Evolutionary conservation across 2,329 filamentous ascomycete genomes (phyloP), one percentile per base, ranked within the genome.

Genomic region (Geosmithia flava): DNA sequence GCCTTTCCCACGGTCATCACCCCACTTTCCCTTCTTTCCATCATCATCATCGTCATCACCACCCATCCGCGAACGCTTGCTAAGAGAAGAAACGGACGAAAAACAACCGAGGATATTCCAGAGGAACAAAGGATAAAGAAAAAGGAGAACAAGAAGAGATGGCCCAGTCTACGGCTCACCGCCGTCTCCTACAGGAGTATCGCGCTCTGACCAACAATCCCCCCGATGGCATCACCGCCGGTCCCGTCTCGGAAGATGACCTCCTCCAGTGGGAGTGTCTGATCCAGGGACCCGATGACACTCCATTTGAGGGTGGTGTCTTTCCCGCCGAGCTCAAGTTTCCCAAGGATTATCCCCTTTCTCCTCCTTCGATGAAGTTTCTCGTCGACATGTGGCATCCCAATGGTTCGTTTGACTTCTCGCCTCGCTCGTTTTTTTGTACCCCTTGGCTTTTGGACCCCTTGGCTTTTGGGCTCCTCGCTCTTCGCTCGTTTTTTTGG

Each of bases 181-280:
- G 81, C 57, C 89, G 93, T 42, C 85, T 98, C 56, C 89, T 97
- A 64, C 87, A 91, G 69, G 93, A 98, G 74, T 98, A 98, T 75
- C 87, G 87, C 62, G 82, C 86, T 53, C 83, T 98, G 53, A 93
- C 89, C 53, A 91, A 88, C 61, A 93, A 94, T 68, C 88, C 91
- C 1, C 91, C 91, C n/a, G 91, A 97, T 52, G 93, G 93, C 64
- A 97, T 98, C 69, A 95, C 87, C 50, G 93, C 93, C 16, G 93
- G 93, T 19, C 93, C 93, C 33, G 74, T 96, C 52, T 85, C 79
- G 54, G 93, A 98, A 72, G 93, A 97, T 65, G 89, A 98, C 70
- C 82, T 97, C 62, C 86, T 96, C 58, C 74, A 87, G 60, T 98
- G 93, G 93, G 93, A 98, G 70, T 93, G 90, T 8, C 72, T 97